Base-by-base conservation (phyloP, 306 rosid genomes). In the Lathyrus tuberosus region DNA sequence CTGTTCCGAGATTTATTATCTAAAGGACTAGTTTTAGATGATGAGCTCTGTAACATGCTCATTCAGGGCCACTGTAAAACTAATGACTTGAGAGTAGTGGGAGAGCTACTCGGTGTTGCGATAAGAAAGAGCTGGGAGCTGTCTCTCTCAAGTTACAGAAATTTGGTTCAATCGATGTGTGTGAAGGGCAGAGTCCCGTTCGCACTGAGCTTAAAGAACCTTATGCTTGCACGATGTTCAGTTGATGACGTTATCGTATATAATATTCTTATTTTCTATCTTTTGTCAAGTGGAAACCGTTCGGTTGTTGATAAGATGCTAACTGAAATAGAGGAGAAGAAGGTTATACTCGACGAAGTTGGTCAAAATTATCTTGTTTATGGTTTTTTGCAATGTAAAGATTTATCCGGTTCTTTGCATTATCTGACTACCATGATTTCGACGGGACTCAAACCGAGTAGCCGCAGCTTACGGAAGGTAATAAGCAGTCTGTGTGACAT, bases 201-300 rank as follows among this genome's bases (percentile, higher is more conserved):
- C 54, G 89, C 94, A 24, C 71, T 84, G 77, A 78, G 67, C 28
- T 78, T 90, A 69, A 94, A 81, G 79, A 82, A 83, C 20, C 70
- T 85, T 31, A 78, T 88, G 85, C 84, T 84, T 79, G 88, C 84
- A 76, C 84, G 77, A 65, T 65, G 73, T 67, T 49, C 82, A 79
- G 28, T 31, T 75, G 73, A 65, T 30, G 83, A 65, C 57, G 77
- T 75, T 69, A 71, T 83, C 73, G 46, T 84, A 61, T 84, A 88
- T 79, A 90, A 88, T 82, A 85, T 94, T 75, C 88, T 87, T 64
- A 76, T 88, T 47, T 90, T 90, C 81, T 66, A 77, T 85, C 88
- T 94, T 63, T 76, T 88, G 52, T 69, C 67, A 56, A 64, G 78
- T 6, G 87, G 91, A 68, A 85, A 86, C 53, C 17, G 76, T 76